Conservation (phyloP, 192 early-diverging fungal species). For the Coemansia sp. region DNA sequence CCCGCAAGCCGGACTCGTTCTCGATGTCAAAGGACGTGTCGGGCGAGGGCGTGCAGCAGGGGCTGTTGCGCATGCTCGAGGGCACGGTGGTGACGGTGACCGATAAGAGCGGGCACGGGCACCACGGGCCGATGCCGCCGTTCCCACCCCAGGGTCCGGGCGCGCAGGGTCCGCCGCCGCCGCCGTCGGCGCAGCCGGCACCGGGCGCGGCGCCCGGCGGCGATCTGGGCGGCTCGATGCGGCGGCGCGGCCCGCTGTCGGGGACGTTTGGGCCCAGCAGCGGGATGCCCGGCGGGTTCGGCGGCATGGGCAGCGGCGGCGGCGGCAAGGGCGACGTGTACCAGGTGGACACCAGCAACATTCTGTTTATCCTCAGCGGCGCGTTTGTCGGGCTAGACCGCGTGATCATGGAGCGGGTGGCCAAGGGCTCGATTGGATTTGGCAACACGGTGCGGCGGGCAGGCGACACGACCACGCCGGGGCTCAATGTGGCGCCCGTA, state of each 20-base stretch:
- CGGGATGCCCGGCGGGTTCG: slow-evolving; percentile 10
- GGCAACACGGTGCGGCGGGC: slow-evolving; percentile 55
- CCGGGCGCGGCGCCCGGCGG: slow-evolving; percentile 10
- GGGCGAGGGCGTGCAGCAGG: slow-evolving; percentile 91
- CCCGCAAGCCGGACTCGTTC: slow-evolving; percentile 68
- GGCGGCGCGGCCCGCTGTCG: slow-evolving; percentile 33
- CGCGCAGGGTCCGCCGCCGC: slow-evolving; percentile 9
- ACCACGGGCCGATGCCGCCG: slow-evolving; percentile 22
- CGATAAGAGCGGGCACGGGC: slow-evolving; percentile 64
- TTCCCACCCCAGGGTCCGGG: slow-evolving; percentile 21
- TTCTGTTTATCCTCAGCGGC: slow-evolving; percentile 84
- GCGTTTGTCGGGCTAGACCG: slow-evolving; percentile 87
- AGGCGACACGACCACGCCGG: slow-evolving; percentile 35
- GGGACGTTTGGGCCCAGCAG: slow-evolving; percentile 29
- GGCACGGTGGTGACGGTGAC: slow-evolving; percentile 84
- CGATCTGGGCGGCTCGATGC: slow-evolving; percentile 12
- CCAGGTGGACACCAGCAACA: slow-evolving; percentile 85
- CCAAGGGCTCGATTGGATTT: slow-evolving; percentile 80
- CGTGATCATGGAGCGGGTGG: slow-evolving; percentile 69
- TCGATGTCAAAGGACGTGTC: slow-evolving; percentile 80
- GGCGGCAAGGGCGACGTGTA: slow-evolving; percentile 73
- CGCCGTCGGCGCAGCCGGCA: slow-evolving; percentile 18
- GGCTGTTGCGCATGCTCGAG: slow-evolving; percentile 80
- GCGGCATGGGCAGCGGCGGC: slow-evolving; percentile 8
- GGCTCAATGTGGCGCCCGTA: slow-evolving; percentile 26